phyloP scores from a whole-genome alignment of 306 rosid species.

The Purshia tridentata region DNA sequence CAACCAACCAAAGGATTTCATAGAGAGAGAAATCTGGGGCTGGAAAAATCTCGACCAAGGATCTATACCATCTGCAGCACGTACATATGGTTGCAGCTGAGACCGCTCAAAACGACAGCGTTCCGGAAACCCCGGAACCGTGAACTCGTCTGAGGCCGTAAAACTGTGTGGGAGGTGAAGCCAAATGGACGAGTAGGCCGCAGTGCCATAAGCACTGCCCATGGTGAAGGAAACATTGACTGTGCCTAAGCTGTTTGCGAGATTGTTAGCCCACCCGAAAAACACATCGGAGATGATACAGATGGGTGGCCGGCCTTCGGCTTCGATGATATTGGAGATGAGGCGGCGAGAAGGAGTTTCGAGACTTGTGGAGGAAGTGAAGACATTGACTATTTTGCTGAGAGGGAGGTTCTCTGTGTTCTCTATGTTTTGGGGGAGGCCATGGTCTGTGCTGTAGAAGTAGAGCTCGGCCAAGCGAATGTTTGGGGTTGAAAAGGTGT shows the following conservation, averaged over 20 bases:
- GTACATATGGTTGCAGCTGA: no score
- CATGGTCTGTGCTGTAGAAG: no score
- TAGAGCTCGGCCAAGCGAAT: no score
- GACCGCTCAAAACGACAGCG: conserved; percentile 43
- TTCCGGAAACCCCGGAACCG: conserved; percentile 63
- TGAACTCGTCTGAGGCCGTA: conserved; percentile 35
- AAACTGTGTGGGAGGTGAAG: conserved; percentile 29
- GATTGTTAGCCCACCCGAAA: conserved; percentile 50
- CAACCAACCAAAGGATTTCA: no score
- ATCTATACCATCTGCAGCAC: no score
- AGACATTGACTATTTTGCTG: conserved; percentile 13
- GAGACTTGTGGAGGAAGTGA: conserved; percentile 40
- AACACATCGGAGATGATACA: conserved; percentile 55
- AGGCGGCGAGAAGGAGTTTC: conserved; percentile 45
- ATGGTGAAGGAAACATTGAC: conserved; percentile 51
- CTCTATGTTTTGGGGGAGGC: no score
- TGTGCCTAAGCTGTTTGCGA: conserved; percentile 44
- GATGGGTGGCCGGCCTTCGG: conserved; percentile 49
- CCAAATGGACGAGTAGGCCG: neutral
- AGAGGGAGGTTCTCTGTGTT: no score
- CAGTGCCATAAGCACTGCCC: conserved; percentile 4
- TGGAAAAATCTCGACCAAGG: no score
- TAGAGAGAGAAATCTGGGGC: no score
- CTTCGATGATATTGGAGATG: conserved; percentile 32
- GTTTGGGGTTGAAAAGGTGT: no score